Evolutionary conservation across 805 yeast genomes (phyloP).

Genomic region (Naumovozyma dairenensis): DNA sequence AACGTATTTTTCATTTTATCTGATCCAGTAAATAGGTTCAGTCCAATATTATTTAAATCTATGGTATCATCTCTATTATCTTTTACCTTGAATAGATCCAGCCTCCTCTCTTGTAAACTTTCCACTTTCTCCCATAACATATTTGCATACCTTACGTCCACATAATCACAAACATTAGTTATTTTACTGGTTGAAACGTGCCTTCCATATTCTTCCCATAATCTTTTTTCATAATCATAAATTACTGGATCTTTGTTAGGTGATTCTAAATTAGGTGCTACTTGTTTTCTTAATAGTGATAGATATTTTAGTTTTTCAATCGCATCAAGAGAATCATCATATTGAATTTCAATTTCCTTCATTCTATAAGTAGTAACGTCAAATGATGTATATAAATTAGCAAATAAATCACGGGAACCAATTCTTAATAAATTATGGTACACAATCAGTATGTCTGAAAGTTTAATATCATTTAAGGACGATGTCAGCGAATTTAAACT

Average conservation of each 20-base stretch:
- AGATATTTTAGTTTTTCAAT: constrained; percentile 11
- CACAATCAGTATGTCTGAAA: constrained; percentile 13
- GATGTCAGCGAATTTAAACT: constrained; percentile 8
- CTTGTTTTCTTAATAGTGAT: constrained; percentile 7
- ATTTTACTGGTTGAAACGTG: not conserved
- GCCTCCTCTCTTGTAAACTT: not conserved
- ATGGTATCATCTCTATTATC: not conserved
- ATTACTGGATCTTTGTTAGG: constrained; percentile 24
- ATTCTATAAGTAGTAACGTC: constrained; percentile 17
- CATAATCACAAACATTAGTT: constrained; percentile 1
- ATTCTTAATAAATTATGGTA: constrained; percentile 14
- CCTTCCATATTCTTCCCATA: constrained; percentile 12
- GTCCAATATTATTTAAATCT: constrained; percentile 1
- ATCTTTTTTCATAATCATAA: constrained; percentile 12
- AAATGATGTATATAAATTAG: constrained; percentile 13
- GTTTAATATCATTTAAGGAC: constrained; percentile 8
- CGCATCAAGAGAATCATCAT: constrained; percentile 7
- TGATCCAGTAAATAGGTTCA: not conserved
- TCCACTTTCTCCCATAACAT: not conserved
- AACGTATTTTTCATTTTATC: not conserved
- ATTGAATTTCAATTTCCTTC: constrained; percentile 23
- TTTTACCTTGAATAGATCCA: not conserved
- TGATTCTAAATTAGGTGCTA: constrained; percentile 10
- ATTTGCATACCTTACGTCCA: not conserved
- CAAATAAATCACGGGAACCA: constrained; percentile 10